Conservation (phyloP, 2,329 filamentous ascomycete genomes). For the Blastomyces silverae region DNA sequence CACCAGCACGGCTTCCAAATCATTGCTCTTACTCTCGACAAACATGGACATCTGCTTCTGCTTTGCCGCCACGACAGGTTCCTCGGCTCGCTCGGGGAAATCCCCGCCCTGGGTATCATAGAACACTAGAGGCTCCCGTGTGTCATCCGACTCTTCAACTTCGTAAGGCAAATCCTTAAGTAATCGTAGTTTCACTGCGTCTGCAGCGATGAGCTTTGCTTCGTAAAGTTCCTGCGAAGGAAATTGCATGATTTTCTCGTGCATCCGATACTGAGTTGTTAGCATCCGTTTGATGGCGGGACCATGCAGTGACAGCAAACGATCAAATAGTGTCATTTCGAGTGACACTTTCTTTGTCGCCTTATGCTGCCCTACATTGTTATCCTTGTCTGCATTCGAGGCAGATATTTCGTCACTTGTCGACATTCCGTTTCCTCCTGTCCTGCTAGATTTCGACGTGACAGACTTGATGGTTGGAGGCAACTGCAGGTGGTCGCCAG, state of each 20-base stretch:
- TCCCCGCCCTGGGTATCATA: slow-evolving; percentile 95
- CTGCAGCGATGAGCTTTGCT: slow-evolving; percentile 69
- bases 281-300: slow-evolving; percentile 84
- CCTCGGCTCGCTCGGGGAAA: slow-evolving; percentile 75
- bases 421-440: slow-evolving; percentile 29
- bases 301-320: slow-evolving; percentile 75
- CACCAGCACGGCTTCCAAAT: slow-evolving; percentile 79
- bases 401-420: slow-evolving; percentile 22
- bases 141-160: slow-evolving; percentile 76
- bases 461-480: slow-evolving; percentile 89
- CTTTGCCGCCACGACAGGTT: slow-evolving; percentile 40
- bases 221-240: slow-evolving; percentile 86
- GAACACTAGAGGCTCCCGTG: slow-evolving; percentile 78
- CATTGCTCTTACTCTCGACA: slow-evolving; percentile 81
- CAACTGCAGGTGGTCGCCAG: slow-evolving; percentile 89
- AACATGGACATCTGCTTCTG: slow-evolving; percentile 50
- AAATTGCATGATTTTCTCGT: slow-evolving; percentile 90
- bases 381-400: slow-evolving; percentile 22
- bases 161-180: slow-evolving; percentile 71
- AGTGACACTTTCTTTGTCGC: slow-evolving; percentile 45
- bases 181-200: slow-evolving; percentile 66
- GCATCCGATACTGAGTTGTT: slow-evolving; percentile 97
- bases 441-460: slow-evolving; percentile 46
- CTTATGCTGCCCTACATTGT: slow-evolving; percentile 25
- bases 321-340: slow-evolving; percentile 88